Base-by-base conservation (phyloP, 306 rosid species). In the Dryas alaskensis region DNA sequence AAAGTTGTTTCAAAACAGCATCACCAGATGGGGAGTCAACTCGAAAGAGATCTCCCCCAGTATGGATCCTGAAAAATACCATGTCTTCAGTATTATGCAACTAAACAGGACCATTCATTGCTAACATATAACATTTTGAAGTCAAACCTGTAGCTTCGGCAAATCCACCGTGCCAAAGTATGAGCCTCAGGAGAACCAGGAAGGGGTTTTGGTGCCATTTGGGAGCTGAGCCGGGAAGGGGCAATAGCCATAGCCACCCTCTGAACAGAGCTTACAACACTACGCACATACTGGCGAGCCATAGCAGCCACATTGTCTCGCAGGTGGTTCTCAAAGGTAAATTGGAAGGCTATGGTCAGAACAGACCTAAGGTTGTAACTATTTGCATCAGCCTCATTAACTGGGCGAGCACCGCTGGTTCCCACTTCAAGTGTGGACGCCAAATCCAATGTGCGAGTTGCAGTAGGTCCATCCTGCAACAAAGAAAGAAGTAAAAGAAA, bases 241-340 rank as follows among this genome's bases (percentile, higher is more conserved):
- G 99, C 85, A 66, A 94, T 94, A 17, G 98, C 99, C 99, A 92
- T 94, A 68, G 99, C 95, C 74, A 94, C 99, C 76, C 99, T 87
- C 79, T 94, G 99, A 66, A 94, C 99, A 4, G 99, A 92, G 69
- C 89, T 96, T 40, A 94, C 97, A 67, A 94, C 93, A 70, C 93
- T 81, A 2, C 99, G 97, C 68, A 94, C 96, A 14, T 90, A 94
- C 74, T 94, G 99, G 52, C 99, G 99, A 65, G 99, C 99, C 99
- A 94, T 94, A 4, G 95, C 92, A 79, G 99, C 97, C 46, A 94
- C 99, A 78, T 79, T 94, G 82, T 94, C 99, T 4, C 89, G 87
- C 53, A 81, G 11, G 78, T 92, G 96, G 78, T 87, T 88, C 90
- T 94, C 99, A 45, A 87, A 94, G 63, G 92, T 92, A 65, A 92